Percentiles rank a stretch among this genome's conserved stretches.
phyloP scores from a whole-genome alignment of 441 rosid species.

The Bocquillonia castaneifolia region DNA sequence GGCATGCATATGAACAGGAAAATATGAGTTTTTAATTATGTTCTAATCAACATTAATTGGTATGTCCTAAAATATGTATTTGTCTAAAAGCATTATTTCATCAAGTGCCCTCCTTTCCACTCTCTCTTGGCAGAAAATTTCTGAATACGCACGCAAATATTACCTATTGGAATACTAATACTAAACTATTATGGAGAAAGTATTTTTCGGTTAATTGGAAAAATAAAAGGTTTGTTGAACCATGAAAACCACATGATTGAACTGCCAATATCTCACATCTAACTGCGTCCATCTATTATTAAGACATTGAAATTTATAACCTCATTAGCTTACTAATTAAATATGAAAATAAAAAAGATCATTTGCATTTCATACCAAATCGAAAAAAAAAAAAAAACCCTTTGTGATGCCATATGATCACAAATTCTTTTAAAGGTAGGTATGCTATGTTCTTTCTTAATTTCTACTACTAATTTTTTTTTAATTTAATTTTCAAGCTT shows the following conservation, averaged over 20 bases:
- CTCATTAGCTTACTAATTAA: background rate
- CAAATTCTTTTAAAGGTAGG: constrained; percentile 18
- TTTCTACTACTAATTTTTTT: background rate
- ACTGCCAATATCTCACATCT: constrained; percentile 28
- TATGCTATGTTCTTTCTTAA: background rate
- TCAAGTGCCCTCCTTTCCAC: background rate
- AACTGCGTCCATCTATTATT: constrained; percentile 7
- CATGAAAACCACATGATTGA: constrained; percentile 44
- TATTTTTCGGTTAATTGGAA: constrained; percentile 11
- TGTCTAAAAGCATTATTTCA: background rate
- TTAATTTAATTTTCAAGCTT: background rate
- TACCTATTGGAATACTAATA: constrained; percentile 2
- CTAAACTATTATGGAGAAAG: background rate
- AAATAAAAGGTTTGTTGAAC: constrained; percentile 38
- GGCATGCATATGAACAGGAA: background rate
- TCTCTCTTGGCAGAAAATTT: background rate
- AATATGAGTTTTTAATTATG: background rate
- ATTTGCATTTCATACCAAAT: background rate
- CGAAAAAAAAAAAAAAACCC: background rate
- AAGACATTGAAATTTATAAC: background rate
- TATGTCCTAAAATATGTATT: no score
- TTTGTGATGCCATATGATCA: constrained; percentile 3
- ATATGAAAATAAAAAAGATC: background rate
- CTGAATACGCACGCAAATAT: constrained; percentile 22
- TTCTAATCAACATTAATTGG: background rate